Conservation (phyloP, 2,329 filamentous ascomycete species). For the Colletotrichum euphorbiae region DNA sequence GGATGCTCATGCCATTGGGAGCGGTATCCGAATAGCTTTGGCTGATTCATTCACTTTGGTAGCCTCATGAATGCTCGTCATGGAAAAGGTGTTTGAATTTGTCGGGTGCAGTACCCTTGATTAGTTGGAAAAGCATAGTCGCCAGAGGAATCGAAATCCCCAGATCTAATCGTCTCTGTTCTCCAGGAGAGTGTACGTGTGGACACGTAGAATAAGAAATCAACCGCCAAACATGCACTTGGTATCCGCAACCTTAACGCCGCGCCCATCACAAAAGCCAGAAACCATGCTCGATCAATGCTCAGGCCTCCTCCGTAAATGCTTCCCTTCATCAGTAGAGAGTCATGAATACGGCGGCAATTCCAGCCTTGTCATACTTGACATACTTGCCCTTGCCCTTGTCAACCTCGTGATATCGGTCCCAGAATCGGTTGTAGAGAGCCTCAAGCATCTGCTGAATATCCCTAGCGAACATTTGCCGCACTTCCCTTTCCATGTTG, state of each 20-base stretch:
- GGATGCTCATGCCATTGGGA: no score
- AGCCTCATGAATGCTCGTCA: no score
- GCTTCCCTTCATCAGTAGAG: constrained; percentile 53
- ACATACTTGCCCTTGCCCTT: constrained; percentile 98
- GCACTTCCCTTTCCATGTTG: constrained; percentile 91
- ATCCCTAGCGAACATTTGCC: constrained; percentile 81
- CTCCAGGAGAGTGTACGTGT: background rate
- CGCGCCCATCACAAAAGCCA: constrained; percentile 10
- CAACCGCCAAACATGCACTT: constrained; percentile 5
- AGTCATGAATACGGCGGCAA: constrained; percentile 74
- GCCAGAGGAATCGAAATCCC: no score
- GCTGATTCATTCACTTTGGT: no score
- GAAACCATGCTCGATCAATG: no score
- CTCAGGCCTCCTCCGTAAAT: background rate
- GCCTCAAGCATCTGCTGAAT: constrained; percentile 94
- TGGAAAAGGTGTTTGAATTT: no score
- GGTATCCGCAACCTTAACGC: constrained; percentile 25
- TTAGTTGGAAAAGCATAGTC: no score
- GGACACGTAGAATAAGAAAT: background rate
- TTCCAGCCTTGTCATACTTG: constrained; percentile 90
- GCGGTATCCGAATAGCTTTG: no score
- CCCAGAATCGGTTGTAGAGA: constrained; percentile 94
- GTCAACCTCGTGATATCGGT: constrained; percentile 96
- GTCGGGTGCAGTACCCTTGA: no score
- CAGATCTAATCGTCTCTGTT: background rate